Evolutionary conservation across 2,329 filamentous ascomycete genomes (phyloP), one percentile per base, ranked within the genome.

Genomic region (Mollisiaceae sp.): DNA sequence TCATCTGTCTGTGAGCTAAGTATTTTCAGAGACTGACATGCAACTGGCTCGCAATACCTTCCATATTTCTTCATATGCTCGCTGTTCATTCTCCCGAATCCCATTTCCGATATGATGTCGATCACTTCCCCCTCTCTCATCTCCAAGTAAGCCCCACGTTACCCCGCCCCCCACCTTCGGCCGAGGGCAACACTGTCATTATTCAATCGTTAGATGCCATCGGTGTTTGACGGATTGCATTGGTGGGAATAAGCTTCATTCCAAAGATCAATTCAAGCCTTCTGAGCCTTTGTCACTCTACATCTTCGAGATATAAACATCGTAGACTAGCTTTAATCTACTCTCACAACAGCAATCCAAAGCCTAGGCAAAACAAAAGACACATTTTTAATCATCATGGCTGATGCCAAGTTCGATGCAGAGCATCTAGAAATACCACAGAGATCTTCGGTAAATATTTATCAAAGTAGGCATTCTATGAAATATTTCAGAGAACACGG

Each of bases 51-150:
- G 45, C 6, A 20, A 24, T 50, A 50, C n/a, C 11, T 50, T 50
- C 45, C 45, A 4, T 50, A 6, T 32, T 32, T 6, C 27, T 32
- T 27, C n/a, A 20, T 8, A 11, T 50, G 45, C 45, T 50, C 45
- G 45, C 45, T 50, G n/a, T 50, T 50, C 22, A 12, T 11, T 50
- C 20, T 50, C 45, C 45, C 45, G 45, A 50, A 9, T 6, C 20
- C 11, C 11, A 8, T 11, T n/a, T 24, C n/a, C 45, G 12, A 50
- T 20, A 6, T 9, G 6, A 22, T 50, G 45, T 50, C 20, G 45
- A 50, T 50, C 45, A 50, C n/a, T 50, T 50, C 45, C 45, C 41
- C 41, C 41, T 43, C n/a, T 43, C n/a, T 18, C n/a, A 2, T 50
- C 45, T 20, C 45, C 45, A 50, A 22, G 14, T n/a, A 5, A 43